Base-by-base conservation (phyloP, 257 asterid genomes). In the Scutellaria baicalensis region DNA sequence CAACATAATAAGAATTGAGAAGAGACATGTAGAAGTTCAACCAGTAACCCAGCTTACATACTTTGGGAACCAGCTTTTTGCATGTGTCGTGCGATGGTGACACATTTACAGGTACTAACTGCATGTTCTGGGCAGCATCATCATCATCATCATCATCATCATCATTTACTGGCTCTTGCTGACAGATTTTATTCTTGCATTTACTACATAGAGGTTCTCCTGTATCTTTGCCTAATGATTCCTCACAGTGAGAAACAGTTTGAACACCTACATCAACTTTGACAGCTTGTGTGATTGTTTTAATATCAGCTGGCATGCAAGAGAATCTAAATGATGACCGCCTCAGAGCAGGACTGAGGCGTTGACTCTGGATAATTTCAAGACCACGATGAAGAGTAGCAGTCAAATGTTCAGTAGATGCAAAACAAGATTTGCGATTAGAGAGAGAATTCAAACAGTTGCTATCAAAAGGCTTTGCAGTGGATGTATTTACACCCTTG, bases 221-320 rank as follows among this genome's bases (percentile, higher is more conserved):
- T 12, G 71, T 76, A 58, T 75, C 81, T 47, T 72, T 69, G 56
- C 71, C 77, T 36, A 69, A 0, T 31, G 75, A 70, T 75, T 81
- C 83, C 13, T 79, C 71, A 77, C 74, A 86, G 38, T 55, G 62
- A 52, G 69, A 68, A 66, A 70, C 62, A 35, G 99, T 88, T 75
- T 94, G 99, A 76, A 91, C 86, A 52, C 95, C 99, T 31, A 75
- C 91, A 80, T 94, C 96, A 73, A 85, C 93, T 85, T 88, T 94
- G 68, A 78, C 59, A 67, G 75, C 80, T 39, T 95, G 88, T 50
- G 83, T 43, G 23, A 74, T 69, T 55, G 88, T 78, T 79, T 79
- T 89, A 63, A 74, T 57, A 75, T 86, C 95, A n/a, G 82, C 68
- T 8, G 83, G 83, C 78, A 84, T 84, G 84, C 85, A 84, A 65